Evolutionary conservation across 495 filamentous ascomycete genomes (phyloP).

Genomic region (Podospora anserina): DNA sequence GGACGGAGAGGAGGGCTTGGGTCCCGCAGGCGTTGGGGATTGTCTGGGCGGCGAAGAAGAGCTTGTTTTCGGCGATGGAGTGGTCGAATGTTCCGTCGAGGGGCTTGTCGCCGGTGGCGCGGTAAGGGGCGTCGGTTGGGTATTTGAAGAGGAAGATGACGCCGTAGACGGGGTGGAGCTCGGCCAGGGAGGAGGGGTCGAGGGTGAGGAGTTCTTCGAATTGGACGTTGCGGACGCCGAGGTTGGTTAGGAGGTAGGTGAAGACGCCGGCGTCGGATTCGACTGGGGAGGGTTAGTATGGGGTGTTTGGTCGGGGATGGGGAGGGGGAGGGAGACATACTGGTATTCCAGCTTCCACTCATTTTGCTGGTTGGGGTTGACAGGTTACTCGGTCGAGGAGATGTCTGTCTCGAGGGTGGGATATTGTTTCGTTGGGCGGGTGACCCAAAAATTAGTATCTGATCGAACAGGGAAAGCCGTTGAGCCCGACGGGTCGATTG

Average conservation of each 20-base stretch:
- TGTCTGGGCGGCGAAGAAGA: conserved; percentile 96
- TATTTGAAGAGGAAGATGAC: conserved; percentile 99
- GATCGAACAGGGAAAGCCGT: not conserved
- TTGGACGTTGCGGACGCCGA: conserved; percentile 89
- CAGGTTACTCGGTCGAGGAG: not conserved
- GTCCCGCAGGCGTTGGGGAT: conserved; percentile 99
- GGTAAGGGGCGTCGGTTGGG: conserved; percentile 67
- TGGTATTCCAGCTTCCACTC: conserved; percentile 60
- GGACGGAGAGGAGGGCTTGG: conserved; percentile 87
- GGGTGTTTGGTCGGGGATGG: conserved; percentile 15
- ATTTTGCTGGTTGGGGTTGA: conserved; percentile 34
- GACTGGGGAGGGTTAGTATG: conserved; percentile 53
- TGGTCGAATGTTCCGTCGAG: conserved; percentile 81
- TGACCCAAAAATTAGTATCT: not conserved
- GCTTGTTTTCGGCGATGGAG: conserved; percentile 59
- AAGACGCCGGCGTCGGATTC: conserved; percentile 98
- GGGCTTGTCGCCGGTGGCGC: conserved; percentile 49
- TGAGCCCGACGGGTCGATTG: not conserved
- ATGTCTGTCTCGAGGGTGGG: not conserved
- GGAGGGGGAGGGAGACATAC: conserved; percentile 32
- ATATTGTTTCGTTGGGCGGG: not conserved
- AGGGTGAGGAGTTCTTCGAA: conserved; percentile 95
- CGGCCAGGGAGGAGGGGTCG: conserved; percentile 73
- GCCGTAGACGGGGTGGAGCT: conserved; percentile 83
- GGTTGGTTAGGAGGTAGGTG: conserved; percentile 86